A percentile compares a stretch with the other conserved stretches of the same genome.
Conservation (phyloP, 805 yeast genomes). For the Metschnikowia similis region DNA sequence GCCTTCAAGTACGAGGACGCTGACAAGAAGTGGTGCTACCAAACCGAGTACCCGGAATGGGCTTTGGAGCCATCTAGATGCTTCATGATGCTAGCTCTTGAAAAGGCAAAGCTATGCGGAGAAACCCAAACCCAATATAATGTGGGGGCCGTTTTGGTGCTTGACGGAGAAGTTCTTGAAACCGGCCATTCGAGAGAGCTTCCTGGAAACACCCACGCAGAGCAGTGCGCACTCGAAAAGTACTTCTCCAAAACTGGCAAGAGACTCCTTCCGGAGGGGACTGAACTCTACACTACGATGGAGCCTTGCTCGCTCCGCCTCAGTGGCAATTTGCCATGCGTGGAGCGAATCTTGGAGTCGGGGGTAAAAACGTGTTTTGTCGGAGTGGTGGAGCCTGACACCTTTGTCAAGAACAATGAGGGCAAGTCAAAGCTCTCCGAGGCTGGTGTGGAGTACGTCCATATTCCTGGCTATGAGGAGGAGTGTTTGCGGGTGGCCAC, state of each 20-base stretch:
- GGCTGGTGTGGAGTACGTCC: conserved; percentile 64
- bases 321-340: conserved; percentile 89
- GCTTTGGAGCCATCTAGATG: conserved; percentile 55
- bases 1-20: conserved; percentile 74
- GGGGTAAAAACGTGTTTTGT: conserved; percentile 73
- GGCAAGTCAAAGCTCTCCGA: conserved; percentile 53
- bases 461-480: conserved; percentile 79
- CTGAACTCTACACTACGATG: conserved; percentile 90
- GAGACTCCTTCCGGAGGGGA: conserved; percentile 60
- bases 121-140: conserved; percentile 83
- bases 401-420: conserved; percentile 75
- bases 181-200: conserved; percentile 89
- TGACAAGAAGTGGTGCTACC: conserved; percentile 61
- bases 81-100: conserved; percentile 73
- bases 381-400: conserved; percentile 87
- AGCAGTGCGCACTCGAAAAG: conserved; percentile 87
- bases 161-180: conserved; percentile 56
- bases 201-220: conserved; percentile 96
- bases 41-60: conserved; percentile 80
- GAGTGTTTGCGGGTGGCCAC: conserved; percentile 65
- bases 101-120: conserved; percentile 74
- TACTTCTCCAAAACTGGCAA: conserved; percentile 40
- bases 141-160: conserved; percentile 86
- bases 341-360: conserved; percentile 63
- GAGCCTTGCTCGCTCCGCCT: conserved; percentile 90